Conservation (phyloP, 2,329 filamentous ascomycete species). For the Dothidotthia symphoricarpi region DNA sequence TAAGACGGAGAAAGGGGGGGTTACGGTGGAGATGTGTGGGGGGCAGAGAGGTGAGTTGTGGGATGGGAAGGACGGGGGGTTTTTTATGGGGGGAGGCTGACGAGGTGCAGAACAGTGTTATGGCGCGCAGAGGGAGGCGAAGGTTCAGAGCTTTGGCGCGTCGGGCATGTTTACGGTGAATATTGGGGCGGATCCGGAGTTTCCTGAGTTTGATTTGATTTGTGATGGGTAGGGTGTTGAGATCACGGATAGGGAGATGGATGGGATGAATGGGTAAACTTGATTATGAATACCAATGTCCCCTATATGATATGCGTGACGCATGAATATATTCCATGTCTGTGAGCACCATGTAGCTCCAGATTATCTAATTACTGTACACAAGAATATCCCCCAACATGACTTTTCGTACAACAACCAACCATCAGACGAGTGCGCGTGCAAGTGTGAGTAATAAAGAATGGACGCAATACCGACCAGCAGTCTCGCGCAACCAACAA, state of each 20-base stretch:
- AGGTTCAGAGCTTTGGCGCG: slow-evolving; percentile 26
- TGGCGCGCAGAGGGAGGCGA: slow-evolving; percentile 25
- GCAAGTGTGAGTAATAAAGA: no score
- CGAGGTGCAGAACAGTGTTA: slow-evolving; percentile 26
- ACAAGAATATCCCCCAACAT: no score
- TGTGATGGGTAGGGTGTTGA: slow-evolving; percentile 27
- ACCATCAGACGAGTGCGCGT: no score
- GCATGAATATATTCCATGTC: no score
- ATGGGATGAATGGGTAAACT: no score
- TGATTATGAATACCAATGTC: no score
- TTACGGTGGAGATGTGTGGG: slow-evolving; percentile 23
- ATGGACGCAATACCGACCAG: background rate
- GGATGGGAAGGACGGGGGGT: background rate
- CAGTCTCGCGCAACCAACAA: slow-evolving; percentile 2
- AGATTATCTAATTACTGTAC: no score
- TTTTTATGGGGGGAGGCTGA: background rate
- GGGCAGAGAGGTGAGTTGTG: slow-evolving; percentile 22
- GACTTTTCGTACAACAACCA: no score
- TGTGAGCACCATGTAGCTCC: no score
- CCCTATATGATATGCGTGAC: no score
- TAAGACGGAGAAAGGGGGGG: slow-evolving; percentile 3
- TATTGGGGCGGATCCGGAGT: slow-evolving; percentile 39
- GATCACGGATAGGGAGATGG: no score
- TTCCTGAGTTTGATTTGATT: slow-evolving; percentile 42
- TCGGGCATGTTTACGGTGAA: slow-evolving; percentile 28